Conservation (phyloP, 106 monocot genomes). For the Dactylorhiza incarnata region DNA sequence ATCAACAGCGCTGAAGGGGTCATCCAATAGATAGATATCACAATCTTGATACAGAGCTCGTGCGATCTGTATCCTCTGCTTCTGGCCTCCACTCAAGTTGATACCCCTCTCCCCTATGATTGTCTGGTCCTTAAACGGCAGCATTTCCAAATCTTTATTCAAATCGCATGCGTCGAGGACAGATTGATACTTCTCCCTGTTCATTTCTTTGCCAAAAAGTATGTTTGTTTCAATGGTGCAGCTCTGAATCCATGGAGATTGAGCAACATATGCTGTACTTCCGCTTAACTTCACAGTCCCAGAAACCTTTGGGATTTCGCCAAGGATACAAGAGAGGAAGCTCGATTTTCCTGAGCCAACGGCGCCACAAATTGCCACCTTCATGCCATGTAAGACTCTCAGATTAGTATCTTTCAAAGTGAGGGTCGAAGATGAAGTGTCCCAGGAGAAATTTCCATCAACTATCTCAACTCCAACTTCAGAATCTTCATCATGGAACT, state of each 20-base stretch:
- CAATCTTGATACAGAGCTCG: constrained; percentile 86
- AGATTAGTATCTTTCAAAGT: constrained; percentile 67
- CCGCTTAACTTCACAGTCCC: constrained; percentile 58
- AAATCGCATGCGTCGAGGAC: constrained; percentile 61
- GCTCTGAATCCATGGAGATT: constrained; percentile 97
- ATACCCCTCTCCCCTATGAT: constrained; percentile 89
- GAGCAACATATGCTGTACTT: constrained; percentile 69
- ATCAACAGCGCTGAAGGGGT: constrained; percentile 95
- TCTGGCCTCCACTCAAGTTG: constrained; percentile 92
- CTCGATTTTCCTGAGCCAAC: constrained; percentile 91
- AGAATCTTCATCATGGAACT: constrained; percentile 37
- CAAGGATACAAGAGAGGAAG: constrained; percentile 73
- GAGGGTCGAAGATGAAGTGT: constrained; percentile 28
- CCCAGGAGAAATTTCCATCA: constrained; percentile 74
- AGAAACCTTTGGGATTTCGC: constrained; percentile 64
- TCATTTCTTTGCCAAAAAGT: constrained; percentile 76
- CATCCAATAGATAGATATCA: constrained; percentile 79
- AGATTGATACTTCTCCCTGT: constrained; percentile 49
- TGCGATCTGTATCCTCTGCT: constrained; percentile 90
- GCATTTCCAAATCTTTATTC: constrained; percentile 83
- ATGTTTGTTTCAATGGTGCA: constrained; percentile 83
- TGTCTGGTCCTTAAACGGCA: constrained; percentile 77
- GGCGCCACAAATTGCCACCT: constrained; percentile 79
- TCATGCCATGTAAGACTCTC: constrained; percentile 47
- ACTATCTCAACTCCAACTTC: constrained; percentile 51